Percentiles rank a stretch among this genome's conserved stretches.
Conservation (phyloP, 2,329 filamentous ascomycete genomes). For the Helminthosporium solani region DNA sequence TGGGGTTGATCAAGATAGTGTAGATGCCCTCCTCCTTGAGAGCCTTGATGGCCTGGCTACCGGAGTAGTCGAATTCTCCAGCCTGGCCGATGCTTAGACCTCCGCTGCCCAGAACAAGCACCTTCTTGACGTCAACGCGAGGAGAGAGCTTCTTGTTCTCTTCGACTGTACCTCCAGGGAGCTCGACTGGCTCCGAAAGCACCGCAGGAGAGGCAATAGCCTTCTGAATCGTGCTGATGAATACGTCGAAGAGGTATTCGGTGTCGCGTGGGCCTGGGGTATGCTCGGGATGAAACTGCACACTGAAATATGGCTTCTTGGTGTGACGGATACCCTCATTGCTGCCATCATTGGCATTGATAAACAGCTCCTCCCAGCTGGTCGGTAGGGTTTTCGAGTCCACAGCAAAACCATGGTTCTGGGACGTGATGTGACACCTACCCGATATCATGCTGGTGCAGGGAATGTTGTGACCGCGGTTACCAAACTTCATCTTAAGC, state of each 20-base stretch:
- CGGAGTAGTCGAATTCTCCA: constrained; percentile 98
- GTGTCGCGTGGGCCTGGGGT: constrained; percentile 93
- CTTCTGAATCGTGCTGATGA: constrained; percentile 79
- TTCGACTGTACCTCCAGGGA: constrained; percentile 79
- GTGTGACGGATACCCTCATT: constrained; percentile 96
- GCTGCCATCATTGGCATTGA: constrained; percentile 97
- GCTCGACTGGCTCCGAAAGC: constrained; percentile 72
- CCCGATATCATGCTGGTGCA: constrained; percentile 95
- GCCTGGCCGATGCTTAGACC: constrained; percentile 97
- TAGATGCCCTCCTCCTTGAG: constrained; percentile 98
- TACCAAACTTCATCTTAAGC: constrained; percentile 98
- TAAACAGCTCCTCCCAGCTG: constrained; percentile 91
- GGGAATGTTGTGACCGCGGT: constrained; percentile 97
- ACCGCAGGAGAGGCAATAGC: constrained; percentile 66
- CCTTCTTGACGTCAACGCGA: constrained; percentile 85
- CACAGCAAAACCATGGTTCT: constrained; percentile 97
- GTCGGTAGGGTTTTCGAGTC: constrained; percentile 72
- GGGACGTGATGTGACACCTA: constrained; percentile 97
- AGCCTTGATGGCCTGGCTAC: constrained; percentile 97
- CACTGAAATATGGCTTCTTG: constrained; percentile 89
- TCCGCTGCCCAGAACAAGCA: constrained; percentile 88
- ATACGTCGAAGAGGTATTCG: constrained; percentile 95
- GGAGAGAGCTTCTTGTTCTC: constrained; percentile 78
- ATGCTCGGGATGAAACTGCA: constrained; percentile 99
- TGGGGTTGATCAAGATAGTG: constrained; percentile 97